Evolutionary conservation across 306 rosid species (phyloP).

Genomic region (Pyrus bretschneideri): DNA sequence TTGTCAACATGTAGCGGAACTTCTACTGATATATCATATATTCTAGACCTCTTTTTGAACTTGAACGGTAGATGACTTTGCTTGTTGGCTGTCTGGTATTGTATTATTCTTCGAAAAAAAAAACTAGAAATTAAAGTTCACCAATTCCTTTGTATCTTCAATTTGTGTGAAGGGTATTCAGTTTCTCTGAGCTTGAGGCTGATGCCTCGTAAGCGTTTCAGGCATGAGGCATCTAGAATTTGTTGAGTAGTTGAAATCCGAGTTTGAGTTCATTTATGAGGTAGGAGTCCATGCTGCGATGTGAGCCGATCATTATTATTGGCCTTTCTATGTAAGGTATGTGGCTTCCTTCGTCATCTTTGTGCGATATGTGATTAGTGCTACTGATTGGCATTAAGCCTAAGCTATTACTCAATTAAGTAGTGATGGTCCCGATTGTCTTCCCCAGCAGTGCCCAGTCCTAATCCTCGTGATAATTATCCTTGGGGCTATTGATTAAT

Average conservation of each 20-base stretch:
- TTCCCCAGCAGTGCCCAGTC: too few relatives aligned
- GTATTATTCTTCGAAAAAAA: not conserved
- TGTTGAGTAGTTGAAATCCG: not conserved
- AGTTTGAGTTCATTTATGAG: not conserved
- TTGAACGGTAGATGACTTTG: not conserved
- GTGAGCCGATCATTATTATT: not conserved
- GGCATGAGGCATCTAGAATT: not conserved
- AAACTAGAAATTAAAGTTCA: not conserved
- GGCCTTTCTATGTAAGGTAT: too few relatives aligned
- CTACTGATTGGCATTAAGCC: not conserved
- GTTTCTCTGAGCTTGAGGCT: not conserved
- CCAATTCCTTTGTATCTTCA: not conserved
- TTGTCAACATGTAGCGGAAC: not conserved
- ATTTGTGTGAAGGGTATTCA: not conserved
- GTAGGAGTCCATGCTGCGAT: not conserved
- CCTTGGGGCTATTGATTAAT: too few relatives aligned
- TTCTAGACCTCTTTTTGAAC: not conserved
- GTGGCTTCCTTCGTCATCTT: too few relatives aligned
- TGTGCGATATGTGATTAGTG: too few relatives aligned
- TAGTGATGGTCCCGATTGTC: too few relatives aligned
- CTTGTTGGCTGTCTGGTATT: not conserved
- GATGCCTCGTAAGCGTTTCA: not conserved
- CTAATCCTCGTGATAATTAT: too few relatives aligned
- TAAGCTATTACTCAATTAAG: not conserved
- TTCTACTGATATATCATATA: not conserved